Evolutionary conservation across 2,329 filamentous ascomycete genomes (phyloP).

Genomic region (Volutella citrinella): DNA sequence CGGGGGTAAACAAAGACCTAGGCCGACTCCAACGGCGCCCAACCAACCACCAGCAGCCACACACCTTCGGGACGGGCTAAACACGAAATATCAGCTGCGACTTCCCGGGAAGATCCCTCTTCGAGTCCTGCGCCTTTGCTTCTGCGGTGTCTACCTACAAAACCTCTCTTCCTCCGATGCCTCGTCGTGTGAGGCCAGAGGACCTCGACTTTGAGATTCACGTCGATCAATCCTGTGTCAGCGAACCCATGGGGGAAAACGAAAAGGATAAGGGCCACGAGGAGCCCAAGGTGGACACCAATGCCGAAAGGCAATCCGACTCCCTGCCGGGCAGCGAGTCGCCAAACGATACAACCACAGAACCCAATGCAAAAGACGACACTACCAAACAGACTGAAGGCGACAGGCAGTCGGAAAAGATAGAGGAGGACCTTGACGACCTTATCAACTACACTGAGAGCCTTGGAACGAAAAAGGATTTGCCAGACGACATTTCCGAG

Average conservation of each 20-base stretch:
- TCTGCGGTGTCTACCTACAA: conserved; percentile 16
- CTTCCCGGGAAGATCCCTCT: conserved; percentile 14
- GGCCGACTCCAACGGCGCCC: conserved; percentile 17
- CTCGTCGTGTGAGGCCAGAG: conserved; percentile 26
- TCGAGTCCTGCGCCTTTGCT: conserved; percentile 1
- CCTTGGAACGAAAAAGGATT: not conserved
- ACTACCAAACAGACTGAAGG: conserved; percentile 6
- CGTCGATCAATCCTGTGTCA: conserved; percentile 44
- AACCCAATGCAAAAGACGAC: conserved; percentile 10
- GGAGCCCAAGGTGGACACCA: conserved; percentile 16
- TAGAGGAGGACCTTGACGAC: conserved; percentile 3
- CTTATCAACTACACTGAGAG: not conserved
- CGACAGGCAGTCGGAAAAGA: conserved; percentile 6
- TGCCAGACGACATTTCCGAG: not conserved
- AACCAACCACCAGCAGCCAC: conserved; percentile 31
- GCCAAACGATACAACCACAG: conserved; percentile 13
- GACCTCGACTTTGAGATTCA: conserved; percentile 47
- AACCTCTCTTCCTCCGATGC: conserved; percentile 20
- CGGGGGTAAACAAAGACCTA: conserved; percentile 32
- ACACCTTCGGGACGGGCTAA: conserved; percentile 11
- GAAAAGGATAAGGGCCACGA: conserved; percentile 17
- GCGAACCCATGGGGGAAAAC: conserved; percentile 38
- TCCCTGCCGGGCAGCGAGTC: conserved; percentile 12
- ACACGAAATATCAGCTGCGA: conserved; percentile 19
- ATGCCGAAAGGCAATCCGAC: no score